phyloP scores from a whole-genome alignment of 202 grass and related monocot genomes.

The Hordeum pubiflorum region DNA sequence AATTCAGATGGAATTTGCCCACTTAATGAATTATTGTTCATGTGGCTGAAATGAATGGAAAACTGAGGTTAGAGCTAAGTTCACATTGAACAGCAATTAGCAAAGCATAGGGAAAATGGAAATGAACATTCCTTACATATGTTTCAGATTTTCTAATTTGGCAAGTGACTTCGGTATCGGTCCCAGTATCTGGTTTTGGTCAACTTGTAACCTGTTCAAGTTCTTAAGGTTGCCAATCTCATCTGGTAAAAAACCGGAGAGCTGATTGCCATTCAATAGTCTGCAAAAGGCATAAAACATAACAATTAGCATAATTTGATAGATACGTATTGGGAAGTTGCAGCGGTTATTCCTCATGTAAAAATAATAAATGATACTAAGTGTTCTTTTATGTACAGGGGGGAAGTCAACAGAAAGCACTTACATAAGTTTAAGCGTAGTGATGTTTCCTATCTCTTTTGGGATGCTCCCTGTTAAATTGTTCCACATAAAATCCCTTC shows the following conservation, averaged over 20 bases:
- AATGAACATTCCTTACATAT: constrained; percentile 62
- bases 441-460: constrained; percentile 76
- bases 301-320: constrained; percentile 10
- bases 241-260: constrained; percentile 72
- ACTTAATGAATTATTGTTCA: constrained; percentile 98
- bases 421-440: constrained; percentile 74
- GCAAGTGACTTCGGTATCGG: constrained; percentile 80
- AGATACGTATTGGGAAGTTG: background rate
- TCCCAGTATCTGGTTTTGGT: constrained; percentile 70
- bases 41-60: constrained; percentile 63
- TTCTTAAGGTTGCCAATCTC: constrained; percentile 74
- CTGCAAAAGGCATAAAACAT: constrained; percentile 37
- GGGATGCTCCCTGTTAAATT: constrained; percentile 74
- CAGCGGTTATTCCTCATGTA: background rate
- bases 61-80: constrained; percentile 16
- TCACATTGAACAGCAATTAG: constrained; percentile 20
- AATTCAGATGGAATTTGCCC: constrained; percentile 67
- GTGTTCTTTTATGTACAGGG: background rate
- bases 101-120: constrained; percentile 1
- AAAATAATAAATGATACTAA: background rate
- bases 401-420: constrained; percentile 28
- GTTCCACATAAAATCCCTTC: constrained; percentile 99
- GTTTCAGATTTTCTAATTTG: constrained; percentile 65
- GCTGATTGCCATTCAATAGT: constrained; percentile 74
- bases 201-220: constrained; percentile 80